These are phyloP conservation scores for Aegilops speltoides DNA, from an alignment of 176 grass and related monocot genomes.

Conservation along the genomic window DNA sequence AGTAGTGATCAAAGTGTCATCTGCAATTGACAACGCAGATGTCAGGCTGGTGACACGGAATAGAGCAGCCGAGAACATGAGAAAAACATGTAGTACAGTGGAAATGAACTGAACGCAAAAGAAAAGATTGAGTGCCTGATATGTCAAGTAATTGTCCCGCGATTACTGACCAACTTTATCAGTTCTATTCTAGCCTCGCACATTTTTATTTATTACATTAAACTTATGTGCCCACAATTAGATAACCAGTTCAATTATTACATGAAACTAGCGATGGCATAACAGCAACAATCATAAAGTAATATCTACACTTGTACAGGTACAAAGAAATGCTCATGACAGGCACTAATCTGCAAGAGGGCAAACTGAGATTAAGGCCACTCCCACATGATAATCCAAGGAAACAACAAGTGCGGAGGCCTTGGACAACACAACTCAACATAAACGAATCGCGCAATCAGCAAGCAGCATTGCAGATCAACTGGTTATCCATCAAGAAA, in stretches of 20 bases:
- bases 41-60: background rate
- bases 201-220: constrained; percentile 7
- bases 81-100: background rate
- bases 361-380: background rate
- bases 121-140: background rate
- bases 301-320: background rate
- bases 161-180: background rate
- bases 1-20: constrained; percentile 17
- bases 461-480: background rate
- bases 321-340: background rate
- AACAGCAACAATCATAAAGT: background rate
- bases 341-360: background rate
- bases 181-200: background rate
- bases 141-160: background rate
- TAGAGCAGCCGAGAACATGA: background rate
- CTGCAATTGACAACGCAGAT: constrained; percentile 21
- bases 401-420: background rate
- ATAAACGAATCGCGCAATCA: background rate
- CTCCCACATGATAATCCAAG: background rate
- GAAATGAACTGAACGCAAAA: background rate
- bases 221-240: background rate
- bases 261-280: background rate
- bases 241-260: background rate
- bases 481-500: constrained; percentile 1
- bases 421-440: background rate